Evolutionary conservation across 1,139 yeast genomes (phyloP).

Genomic region (Nakaseomyces sp.): DNA sequence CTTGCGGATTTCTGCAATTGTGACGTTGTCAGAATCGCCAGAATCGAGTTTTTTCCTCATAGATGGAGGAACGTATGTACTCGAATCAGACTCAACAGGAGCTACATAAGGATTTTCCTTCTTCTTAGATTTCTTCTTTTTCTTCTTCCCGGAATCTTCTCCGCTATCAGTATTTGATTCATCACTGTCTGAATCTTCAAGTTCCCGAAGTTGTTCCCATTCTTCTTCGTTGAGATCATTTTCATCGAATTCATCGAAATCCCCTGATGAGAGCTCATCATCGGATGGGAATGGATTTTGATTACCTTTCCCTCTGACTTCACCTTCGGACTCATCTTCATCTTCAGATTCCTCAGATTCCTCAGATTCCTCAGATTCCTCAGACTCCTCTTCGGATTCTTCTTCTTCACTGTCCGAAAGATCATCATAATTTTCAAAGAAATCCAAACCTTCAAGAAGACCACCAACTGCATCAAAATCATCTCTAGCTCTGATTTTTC

Average conservation of each 20-base stretch:
- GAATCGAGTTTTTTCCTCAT: conserved; percentile 48
- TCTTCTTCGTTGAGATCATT: conserved; percentile 42
- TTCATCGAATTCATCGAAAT: conserved; percentile 38
- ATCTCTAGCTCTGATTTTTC: conserved; percentile 38
- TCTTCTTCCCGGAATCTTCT: conserved; percentile 7
- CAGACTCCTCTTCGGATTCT: conserved; percentile 18
- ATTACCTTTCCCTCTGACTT: conserved; percentile 17
- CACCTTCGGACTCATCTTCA: conserved; percentile 18
- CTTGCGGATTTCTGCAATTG: conserved; percentile 43
- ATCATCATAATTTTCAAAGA: conserved; percentile 40
- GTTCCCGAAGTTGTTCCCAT: conserved; percentile 33
- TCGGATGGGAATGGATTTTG: conserved; percentile 34
- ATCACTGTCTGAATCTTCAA: conserved; percentile 31
- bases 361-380: conserved; percentile 9
- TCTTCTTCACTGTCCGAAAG: conserved; percentile 15
- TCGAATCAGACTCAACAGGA: conserved; percentile 37
- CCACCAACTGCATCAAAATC: conserved; percentile 69
- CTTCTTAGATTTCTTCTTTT: conserved; percentile 1
- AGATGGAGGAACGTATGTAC: conserved; percentile 74
- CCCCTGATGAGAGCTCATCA: conserved; percentile 43
- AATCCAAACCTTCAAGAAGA: conserved; percentile 67
- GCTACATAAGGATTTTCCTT: conserved; percentile 85
- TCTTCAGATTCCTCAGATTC: conserved; percentile 9
- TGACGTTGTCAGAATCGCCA: conserved; percentile 39
- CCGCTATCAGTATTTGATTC: neutral